Percentiles rank a stretch among this genome's conserved stretches.
phyloP scores from a whole-genome alignment of 2,329 filamentous ascomycete genomes.

The Coniella vitis region DNA sequence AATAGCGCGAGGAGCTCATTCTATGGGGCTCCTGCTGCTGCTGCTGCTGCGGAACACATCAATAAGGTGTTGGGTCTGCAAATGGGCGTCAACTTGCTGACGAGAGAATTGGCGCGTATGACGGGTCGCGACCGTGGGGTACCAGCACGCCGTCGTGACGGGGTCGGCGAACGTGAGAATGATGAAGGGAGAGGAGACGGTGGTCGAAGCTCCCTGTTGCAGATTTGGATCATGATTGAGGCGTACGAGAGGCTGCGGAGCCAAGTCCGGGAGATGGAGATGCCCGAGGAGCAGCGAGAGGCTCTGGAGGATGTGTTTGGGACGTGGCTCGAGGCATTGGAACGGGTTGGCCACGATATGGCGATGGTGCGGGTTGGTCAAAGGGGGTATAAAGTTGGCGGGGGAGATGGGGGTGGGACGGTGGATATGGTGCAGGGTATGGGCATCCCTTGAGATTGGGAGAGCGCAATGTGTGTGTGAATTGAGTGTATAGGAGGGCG shows the following conservation, averaged over 20 bases:
- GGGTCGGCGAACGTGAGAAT: slow-evolving; percentile 6
- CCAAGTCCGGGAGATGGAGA: slow-evolving; percentile 30
- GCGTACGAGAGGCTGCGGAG: slow-evolving; percentile 49
- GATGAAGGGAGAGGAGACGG: not conserved
- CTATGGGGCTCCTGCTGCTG: no score
- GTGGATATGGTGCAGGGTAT: no score
- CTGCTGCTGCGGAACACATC: no score
- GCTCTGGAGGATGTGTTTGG: slow-evolving; percentile 39
- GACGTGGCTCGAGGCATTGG: slow-evolving; percentile 44
- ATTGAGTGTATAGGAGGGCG: no score
- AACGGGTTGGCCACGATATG: slow-evolving; percentile 37
- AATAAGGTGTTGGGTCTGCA: slow-evolving; percentile 40
- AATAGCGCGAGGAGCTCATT: slow-evolving; percentile 1
- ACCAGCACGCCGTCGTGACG: slow-evolving; percentile 13
- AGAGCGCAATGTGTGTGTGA: no score
- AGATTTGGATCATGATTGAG: slow-evolving; percentile 52
- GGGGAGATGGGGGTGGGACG: no score
- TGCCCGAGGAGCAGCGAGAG: slow-evolving; percentile 23
- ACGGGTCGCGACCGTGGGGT: slow-evolving; percentile 22
- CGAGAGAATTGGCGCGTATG: slow-evolving; percentile 40
- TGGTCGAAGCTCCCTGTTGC: slow-evolving; percentile 34
- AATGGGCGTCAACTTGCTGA: slow-evolving; percentile 44
- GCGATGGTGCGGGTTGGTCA: slow-evolving; percentile 13
- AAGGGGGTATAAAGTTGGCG: not conserved
- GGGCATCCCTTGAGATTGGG: no score